Evolutionary conservation across 768 basidiomycete species (phyloP), one percentile per base, ranked within the genome.

Genomic region (Dictyophora rubrovolvata): DNA sequence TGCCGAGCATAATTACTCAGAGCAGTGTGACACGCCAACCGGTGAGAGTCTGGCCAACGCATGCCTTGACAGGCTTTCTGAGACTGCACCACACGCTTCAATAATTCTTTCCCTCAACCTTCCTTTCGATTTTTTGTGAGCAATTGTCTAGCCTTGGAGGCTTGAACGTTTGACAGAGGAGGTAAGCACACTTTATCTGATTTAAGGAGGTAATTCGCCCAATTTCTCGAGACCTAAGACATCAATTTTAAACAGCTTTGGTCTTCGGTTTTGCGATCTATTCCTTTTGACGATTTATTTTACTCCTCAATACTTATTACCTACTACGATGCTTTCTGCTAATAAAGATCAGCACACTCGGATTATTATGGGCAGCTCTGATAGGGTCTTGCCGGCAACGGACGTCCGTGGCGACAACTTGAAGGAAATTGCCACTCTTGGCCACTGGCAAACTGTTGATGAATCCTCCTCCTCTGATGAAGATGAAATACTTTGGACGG

Each of bases 391-490:
- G 28, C 28, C 28, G 28, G 28, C 28, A 28, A 28, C 7, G 28
- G 28, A 28, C 28, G 28, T 28, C 28, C 28, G n/a, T 12, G n/a
- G 42, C 42, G n/a, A 42, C n/a, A n/a, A n/a, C n/a, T n/a, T n/a
- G n/a, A n/a, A n/a, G n/a, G n/a, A 42, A 9, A 12, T 42, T n/a
- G n/a, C 12, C 4, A 42, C 42, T n/a, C 4, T 12, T 12, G 48
- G 50, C 16, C 57, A 48, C 28, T 59, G 50, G 28, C 48, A 53
- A 21, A 51, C 48, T 33, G 11, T 59, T n/a, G 50, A 59, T 53
- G 57, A 59, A 22, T 53, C 35, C n/a, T 55, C 54, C 49, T 59
- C 57, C 11, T 48, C 52, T 36, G 57, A 52, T 35, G 50, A 59
- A 12, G 42, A 42, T n/a, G 50, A 59, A 22, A 21, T 59, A 22